Evolutionary conservation across 345 rosid species (phyloP), one percentile per base, ranked within the genome.

Genomic region (Eucalyptus rudis): DNA sequence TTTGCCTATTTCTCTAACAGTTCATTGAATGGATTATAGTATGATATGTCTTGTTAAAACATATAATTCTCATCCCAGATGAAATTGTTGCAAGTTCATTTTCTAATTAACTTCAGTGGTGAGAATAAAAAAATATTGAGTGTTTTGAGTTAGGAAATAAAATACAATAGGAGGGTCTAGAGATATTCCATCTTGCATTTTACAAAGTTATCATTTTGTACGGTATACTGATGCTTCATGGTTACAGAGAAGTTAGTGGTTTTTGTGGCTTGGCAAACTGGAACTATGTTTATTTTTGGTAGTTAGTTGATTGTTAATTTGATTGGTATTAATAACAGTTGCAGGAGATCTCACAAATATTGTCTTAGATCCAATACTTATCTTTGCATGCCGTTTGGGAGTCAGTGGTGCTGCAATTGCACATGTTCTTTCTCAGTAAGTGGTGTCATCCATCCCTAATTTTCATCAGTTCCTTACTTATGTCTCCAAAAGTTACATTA

Each of bases 331-430:
- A 68, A 68, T 68, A 68, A 76, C 92, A 96, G 98, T 96, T 25
- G 92, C 89, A 10, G 99, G 99, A 91, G 99, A 96, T 88, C 29
- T 92, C 27, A 68, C 94, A 88, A 96, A 96, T 91, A 93, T 97
- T 76, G 87, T 95, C 62, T 90, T 97, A 88, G 98, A 97, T 87
- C 97, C 99, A 0, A 95, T 96, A 44, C 96, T 97, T 68, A 97
- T 97, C 87, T 96, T 96, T 90, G 92, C 81, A 58, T 95, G 92
- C 91, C 89, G 89, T 33, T 90, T 94, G 49, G 99, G 99, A 4
- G 95, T 96, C 54, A 97, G 95, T 44, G 99, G 99, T 86, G 99
- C 98, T 20, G 99, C 99, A 91, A 96, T 96, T 89, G 97, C 99
- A 2, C 99, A 97, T 88, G 98, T 96, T 88, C 92, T 97, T 87